Evolutionary conservation across 2,329 filamentous ascomycete genomes (phyloP), one percentile per base, ranked within the genome.

Genomic region (Pseudopyricularia javanii): DNA sequence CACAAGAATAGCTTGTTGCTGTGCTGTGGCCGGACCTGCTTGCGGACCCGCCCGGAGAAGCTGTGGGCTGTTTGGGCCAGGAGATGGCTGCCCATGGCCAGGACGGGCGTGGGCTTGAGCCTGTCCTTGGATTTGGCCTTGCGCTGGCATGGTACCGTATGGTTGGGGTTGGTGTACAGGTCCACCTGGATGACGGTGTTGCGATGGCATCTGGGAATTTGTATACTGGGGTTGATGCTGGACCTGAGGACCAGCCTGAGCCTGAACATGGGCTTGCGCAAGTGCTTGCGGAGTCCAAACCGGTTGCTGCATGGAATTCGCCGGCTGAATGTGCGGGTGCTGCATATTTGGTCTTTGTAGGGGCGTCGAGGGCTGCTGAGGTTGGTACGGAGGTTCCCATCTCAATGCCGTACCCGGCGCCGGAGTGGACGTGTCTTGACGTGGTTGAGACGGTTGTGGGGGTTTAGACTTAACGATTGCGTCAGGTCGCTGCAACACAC

Each of bases 301-400:
- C 33, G 50, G 48, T 9, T 43, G 58, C 33, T 61, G 62, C 11
- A 24, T 24, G 35, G 59, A 28, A 7, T 51, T 52, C 14, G 40
- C 55, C 6, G 49, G 49, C 6, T 37, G 22, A n/a, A 50, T 50
- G 22, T 50, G 32, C 17, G 37, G 49, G 24, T 49, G 47, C 47
- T 49, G 47, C 15, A 50, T 47, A 22, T 54, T 55, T 11, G 55
- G 55, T 32, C 57, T 55, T 53, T 60, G 59, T 20, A 53, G 48
- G n/a, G 45, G 24, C 9, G 51, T n/a, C 15, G 32, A 54, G 17
- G 65, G 67, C 53, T 68, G 67, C 7, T 33, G 52, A 55, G 66
- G 67, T 52, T 68, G 67, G 54, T 71, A 71, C 4, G 63, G 68
- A 11, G 69, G 68, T 54, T 72, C 68, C 69, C 68, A 72, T 57